Base-by-base conservation (phyloP, 2,329 filamentous ascomycete genomes). In the Neoarthrinium moseri region DNA sequence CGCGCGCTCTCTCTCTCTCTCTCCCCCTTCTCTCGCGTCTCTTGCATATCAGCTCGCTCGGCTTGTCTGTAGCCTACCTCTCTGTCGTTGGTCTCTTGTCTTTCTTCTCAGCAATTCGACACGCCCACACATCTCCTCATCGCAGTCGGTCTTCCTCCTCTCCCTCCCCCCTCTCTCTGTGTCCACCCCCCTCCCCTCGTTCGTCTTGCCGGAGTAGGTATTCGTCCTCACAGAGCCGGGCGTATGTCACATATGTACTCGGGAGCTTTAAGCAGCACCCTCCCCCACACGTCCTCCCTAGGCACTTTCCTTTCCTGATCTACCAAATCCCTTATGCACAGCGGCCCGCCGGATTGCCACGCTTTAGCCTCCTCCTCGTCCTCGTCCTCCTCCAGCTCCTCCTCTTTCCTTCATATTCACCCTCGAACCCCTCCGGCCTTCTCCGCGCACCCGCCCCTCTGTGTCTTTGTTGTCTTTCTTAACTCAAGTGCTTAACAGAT, bases 221-320 rank as follows among this genome's bases (percentile, higher is more conserved):
- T 29, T 45, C 15, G 22, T 39, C 15, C 33, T 33, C 30, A 23
- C 29, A 12, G 32, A 35, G 21, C 32, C 32, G 41, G 49, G 40
- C 49, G 37, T 42, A n/a, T n/a, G n/a, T n/a, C n/a, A 48, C 46
- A 46, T 49, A 47, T 49, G 44, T 44, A 48, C 18, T 23, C 29
- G 8, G 40, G 36, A 54, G 50, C 61, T 62, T 62, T 57, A 63
- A 62, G 59, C 54, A 53, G 47, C 50, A 48, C 47, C 49, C 58
- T 66, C 62, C 58, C 55, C 61, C 68, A 65, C 64, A 66, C 66
- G 64, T 65, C 68, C 61, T 62, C 72, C 69, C 70, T 71, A 72
- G 63, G 62, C 59, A 59, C 69, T 63, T 59, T 61, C 65, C 67
- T 65, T 66, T 66, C 67, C 67, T 63, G 67, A 62, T 69, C 71